These are phyloP conservation scores for Rostrohypoxylon terebratum DNA, from an alignment of 495 filamentous ascomycete species.

Conservation along the genomic window DNA sequence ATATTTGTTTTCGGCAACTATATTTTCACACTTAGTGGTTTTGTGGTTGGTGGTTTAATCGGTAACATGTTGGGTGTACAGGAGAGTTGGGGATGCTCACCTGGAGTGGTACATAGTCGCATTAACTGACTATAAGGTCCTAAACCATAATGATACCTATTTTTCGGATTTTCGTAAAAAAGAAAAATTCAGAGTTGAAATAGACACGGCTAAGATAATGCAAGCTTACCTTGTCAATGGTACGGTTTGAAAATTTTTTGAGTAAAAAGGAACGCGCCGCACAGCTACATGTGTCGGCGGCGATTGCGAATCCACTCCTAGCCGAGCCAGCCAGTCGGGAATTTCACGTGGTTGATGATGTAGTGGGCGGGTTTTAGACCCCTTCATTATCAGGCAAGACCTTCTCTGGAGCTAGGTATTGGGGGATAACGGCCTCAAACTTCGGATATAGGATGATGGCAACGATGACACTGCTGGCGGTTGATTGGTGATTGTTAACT, in stretches of 20 bases:
- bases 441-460: conserved; percentile 4
- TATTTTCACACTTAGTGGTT: conserved; percentile 2
- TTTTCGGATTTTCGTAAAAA: background rate
- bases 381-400: background rate
- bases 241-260: background rate
- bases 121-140: background rate
- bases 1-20: conserved; percentile 7
- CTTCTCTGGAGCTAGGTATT: conserved; percentile 6
- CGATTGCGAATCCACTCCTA: conserved; percentile 3
- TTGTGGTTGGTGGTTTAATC: conserved; percentile 3
- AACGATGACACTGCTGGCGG: background rate
- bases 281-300: background rate
- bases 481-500: background rate
- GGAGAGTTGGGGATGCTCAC: conserved; percentile 5
- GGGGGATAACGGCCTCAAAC: conserved; percentile 5
- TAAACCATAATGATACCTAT: conserved; percentile 10
- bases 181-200: background rate
- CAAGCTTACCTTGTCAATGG: background rate
- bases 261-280: background rate
- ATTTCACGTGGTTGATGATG: conserved; percentile 9
- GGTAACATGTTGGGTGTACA: conserved; percentile 5
- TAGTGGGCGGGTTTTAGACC: background rate
- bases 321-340: conserved; percentile 23
- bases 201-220: conserved; percentile 10
- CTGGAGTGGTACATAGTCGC: background rate